These are phyloP conservation scores for Acanthamoeba royreba DNA, from an alignment of 208 protist genomes.

Conservation along the genomic window DNA sequence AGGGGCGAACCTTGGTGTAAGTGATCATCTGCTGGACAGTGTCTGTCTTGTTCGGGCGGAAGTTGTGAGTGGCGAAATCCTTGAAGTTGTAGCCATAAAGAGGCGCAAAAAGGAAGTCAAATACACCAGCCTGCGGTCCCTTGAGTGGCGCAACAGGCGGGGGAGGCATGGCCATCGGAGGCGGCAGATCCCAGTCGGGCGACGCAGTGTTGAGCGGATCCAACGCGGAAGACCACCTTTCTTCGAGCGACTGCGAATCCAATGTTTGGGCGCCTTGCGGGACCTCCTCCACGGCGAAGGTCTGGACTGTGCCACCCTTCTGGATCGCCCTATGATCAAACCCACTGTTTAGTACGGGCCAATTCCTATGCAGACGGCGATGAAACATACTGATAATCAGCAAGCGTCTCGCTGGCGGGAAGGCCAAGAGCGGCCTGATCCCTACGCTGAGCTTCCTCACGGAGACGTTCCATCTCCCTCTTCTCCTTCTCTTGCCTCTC, in stretches of 20 bases:
- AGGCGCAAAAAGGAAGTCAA: background rate
- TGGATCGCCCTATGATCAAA: background rate
- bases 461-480: conserved; percentile 6
- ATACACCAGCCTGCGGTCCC: background rate
- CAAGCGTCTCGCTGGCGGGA: conserved; percentile 18
- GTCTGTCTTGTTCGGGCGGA: conserved; percentile 29
- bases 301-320: background rate
- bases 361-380: background rate
- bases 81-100: conserved; percentile 38
- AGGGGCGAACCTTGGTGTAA: background rate
- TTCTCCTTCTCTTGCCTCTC: conserved; percentile 14
- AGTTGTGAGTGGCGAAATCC: conserved; percentile 15
- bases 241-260: background rate
- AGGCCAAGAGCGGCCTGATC: conserved; percentile 2
- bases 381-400: background rate
- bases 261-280: background rate
- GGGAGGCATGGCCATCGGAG: background rate
- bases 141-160: background rate
- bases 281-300: conserved; percentile 20
- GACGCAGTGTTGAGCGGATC: background rate
- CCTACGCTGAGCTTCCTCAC: background rate
- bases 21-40: conserved; percentile 35
- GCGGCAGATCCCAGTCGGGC: background rate
- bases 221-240: background rate
- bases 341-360: background rate